phyloP scores from a whole-genome alignment of 2,329 filamentous ascomycete species.

The Alternaria sp. region DNA sequence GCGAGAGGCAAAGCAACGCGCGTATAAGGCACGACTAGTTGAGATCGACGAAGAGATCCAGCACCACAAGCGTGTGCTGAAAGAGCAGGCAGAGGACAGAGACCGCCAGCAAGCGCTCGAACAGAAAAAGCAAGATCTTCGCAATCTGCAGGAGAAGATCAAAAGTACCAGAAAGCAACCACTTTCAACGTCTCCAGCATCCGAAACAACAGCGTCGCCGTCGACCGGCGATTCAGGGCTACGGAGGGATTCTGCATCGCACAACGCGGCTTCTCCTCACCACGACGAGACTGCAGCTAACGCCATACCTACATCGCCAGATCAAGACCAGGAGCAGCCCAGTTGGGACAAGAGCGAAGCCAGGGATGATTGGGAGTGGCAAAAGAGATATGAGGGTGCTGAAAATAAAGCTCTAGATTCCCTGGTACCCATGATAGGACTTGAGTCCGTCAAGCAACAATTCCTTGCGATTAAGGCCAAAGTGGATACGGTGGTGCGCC shows the following conservation, averaged over 20 bases:
- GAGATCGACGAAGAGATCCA: constrained; percentile 64
- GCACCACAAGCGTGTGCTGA: constrained; percentile 55
- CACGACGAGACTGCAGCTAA: background rate
- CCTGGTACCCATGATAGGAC: constrained; percentile 71
- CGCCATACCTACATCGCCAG: background rate
- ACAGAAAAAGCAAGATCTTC: constrained; percentile 59
- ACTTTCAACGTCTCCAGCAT: background rate
- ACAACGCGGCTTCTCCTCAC: background rate
- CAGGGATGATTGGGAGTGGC: constrained; percentile 66
- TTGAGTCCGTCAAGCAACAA: constrained; percentile 72
- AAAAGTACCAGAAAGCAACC: constrained; percentile 6
- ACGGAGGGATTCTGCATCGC: background rate
- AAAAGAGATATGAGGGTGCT: constrained; percentile 64
- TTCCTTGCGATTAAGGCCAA: constrained; percentile 70
- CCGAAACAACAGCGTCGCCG: background rate
- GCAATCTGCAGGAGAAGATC: constrained; percentile 43
- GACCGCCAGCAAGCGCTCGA: constrained; percentile 56
- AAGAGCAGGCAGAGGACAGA: constrained; percentile 56
- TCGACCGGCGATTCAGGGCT: background rate
- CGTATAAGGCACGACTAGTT: constrained; percentile 57
- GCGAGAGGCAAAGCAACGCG: constrained; percentile 55
- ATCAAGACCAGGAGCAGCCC: background rate
- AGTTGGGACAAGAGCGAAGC: constrained; percentile 36
- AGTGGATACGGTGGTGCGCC: constrained; percentile 67
- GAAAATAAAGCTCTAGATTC: constrained; percentile 65